phyloP scores from a whole-genome alignment of 2,329 filamentous ascomycete genomes.

The Corinectria fuckeliana region DNA sequence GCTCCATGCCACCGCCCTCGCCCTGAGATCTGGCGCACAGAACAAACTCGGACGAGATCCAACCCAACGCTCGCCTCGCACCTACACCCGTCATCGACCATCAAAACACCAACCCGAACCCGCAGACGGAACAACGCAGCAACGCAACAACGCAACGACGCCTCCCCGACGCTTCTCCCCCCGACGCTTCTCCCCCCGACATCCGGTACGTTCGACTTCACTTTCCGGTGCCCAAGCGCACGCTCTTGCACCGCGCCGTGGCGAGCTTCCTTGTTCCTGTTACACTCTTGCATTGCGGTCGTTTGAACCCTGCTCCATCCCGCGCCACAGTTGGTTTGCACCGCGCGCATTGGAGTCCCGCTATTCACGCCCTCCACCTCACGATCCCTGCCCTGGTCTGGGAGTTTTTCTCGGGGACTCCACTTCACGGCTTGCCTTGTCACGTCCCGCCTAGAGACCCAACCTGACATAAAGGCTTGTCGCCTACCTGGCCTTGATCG shows the following conservation, averaged over 20 bases:
- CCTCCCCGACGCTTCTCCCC: background rate
- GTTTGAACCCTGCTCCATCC: slow-evolving; percentile 21
- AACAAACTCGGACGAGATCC: slow-evolving; percentile 34
- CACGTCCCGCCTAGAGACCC: slow-evolving; percentile 40
- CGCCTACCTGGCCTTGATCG: slow-evolving; percentile 39
- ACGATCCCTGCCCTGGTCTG: slow-evolving; percentile 17
- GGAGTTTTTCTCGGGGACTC: slow-evolving; percentile 28
- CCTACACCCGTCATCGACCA: slow-evolving; percentile 13
- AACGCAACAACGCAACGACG: background rate
- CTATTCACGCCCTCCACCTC: slow-evolving; percentile 17
- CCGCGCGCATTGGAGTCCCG: slow-evolving; percentile 23
- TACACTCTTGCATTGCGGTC: slow-evolving; percentile 13
- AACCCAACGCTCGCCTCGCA: slow-evolving; percentile 19
- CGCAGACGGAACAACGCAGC: no score
- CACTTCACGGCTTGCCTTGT: slow-evolving; percentile 37
- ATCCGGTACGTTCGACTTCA: slow-evolving; percentile 10
- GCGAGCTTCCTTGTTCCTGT: slow-evolving; percentile 21
- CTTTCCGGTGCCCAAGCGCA: background rate
- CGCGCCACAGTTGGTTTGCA: slow-evolving; percentile 25
- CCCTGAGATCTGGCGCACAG: slow-evolving; percentile 36
- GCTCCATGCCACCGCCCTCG: slow-evolving; percentile 33
- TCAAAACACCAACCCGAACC: background rate
- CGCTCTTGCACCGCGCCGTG: slow-evolving; percentile 3
- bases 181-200: background rate
- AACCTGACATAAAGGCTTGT: slow-evolving; percentile 42